Base-by-base conservation (phyloP, 345 rosid genomes). In the Mallotus nudiflorus region DNA sequence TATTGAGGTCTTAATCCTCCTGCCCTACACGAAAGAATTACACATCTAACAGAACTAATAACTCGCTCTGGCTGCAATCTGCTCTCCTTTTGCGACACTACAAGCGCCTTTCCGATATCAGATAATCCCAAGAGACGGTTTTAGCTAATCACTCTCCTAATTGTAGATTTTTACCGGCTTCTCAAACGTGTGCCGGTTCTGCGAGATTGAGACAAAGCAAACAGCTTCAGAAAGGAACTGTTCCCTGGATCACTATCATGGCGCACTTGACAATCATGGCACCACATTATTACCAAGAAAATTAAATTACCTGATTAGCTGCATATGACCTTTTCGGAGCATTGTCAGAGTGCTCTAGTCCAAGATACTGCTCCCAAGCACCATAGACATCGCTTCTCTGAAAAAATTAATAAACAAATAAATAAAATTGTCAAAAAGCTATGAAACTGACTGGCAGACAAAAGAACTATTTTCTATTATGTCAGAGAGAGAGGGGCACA, bases 361-460 rank as follows among this genome's bases (percentile, higher is more conserved):
- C 98, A 8, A 96, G 98, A 71, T 96, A 92, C 73, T 92, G 96
- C 89, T 92, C 97, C 95, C 92, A 92, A 58, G 96, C 94, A 74
- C 99, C 96, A 67, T 96, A 88, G 12, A 92, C 92, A 71, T 90
- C 97, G 77, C 90, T 86, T 81, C 89, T 87, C 98, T 96, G 76
- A 28, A 57, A 18, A n/a, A n/a, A n/a, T n/a, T n/a, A n/a, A n/a
- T 66, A 39, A 51, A 16, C 15, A 28, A 25, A 49, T 19, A 57
- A 49, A 4, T 13, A 58, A 5, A 25, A 8, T 50, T 35, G 7
- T 50, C 29, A 64, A 8, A 33, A 69, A 45, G 48, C 46, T 35
- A 45, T 9, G 45, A 24, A 49, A 33, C 29, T 24, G 2, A 63
- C 15, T 12, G 53, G 33, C 24, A 29, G 12, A 0, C 18, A 9